phyloP scores from a whole-genome alignment of 1,284 basidiomycete genomes.

The Rhodotorula sp. region DNA sequence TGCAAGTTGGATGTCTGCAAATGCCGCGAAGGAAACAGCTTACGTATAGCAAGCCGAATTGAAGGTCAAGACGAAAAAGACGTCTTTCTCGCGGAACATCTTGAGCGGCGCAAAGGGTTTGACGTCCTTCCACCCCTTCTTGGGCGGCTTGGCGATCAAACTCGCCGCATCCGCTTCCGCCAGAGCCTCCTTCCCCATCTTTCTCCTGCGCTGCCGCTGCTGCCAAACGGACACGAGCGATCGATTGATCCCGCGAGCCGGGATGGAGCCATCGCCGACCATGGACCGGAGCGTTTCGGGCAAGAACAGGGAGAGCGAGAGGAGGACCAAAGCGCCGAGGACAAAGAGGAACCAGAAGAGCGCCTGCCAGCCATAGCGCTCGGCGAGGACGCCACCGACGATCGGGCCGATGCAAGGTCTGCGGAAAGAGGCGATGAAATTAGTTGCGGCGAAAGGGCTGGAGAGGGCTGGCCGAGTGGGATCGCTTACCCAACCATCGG shows the following conservation, averaged over 20 bases:
- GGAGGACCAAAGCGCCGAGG: constrained; percentile 57
- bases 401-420: constrained; percentile 1
- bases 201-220: constrained; percentile 9
- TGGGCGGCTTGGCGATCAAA: constrained; percentile 22
- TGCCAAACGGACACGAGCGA: constrained; percentile 32
- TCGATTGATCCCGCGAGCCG: constrained; percentile 33
- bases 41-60: constrained; percentile 23
- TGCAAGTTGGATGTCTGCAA: constrained; percentile 11
- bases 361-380: constrained; percentile 51
- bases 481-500: constrained; percentile 16
- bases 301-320: constrained; percentile 55
- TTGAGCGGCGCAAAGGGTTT: constrained; percentile 39
- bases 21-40: constrained; percentile 8
- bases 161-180: constrained; percentile 4
- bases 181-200: background rate
- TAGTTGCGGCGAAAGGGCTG: background rate
- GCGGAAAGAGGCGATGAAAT: background rate
- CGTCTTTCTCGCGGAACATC: constrained; percentile 42
- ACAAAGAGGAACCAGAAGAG: constrained; percentile 80
- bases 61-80: constrained; percentile 31
- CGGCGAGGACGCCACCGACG: constrained; percentile 32
- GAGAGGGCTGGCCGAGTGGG: background rate
- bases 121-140: constrained; percentile 39
- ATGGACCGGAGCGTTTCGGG: constrained; percentile 62
- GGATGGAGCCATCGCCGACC: constrained; percentile 48